Base-by-base conservation (phyloP, 106 monocot genomes). In the Dendrobium huoshanense region DNA sequence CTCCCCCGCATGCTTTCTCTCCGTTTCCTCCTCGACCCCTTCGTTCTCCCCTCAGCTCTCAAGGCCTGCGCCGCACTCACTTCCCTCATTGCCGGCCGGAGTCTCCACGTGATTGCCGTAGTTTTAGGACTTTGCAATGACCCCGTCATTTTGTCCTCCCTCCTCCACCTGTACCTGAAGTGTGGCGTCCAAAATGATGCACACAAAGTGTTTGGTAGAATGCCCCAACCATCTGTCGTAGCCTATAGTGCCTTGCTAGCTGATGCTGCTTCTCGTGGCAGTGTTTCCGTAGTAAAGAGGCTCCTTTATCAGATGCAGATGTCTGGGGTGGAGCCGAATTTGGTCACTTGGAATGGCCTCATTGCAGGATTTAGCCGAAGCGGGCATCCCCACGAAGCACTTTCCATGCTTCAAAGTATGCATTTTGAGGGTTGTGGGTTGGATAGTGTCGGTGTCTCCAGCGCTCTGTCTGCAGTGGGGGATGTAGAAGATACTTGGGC, bases 301-400 rank as follows among this genome's bases (percentile, higher is more conserved):
- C 24, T 87, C n/a, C 73, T 95, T 5, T 54, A 77, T 13, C 43
- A 20, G 70, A 95, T 92, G 95, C 72, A 67, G 51, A 29, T 37
- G 0, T 76, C 81, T 0, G 84, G 89, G 1, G 54, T 87, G 15
- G 72, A 82, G 42, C 95, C 92, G 41, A 95, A 95, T 75, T 25
- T 29, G 29, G 79, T 92, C 11, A 88, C 92, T 20, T 95, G 90
- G 91, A 95, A 95, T 31, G 95, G 95, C 2, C 27, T 92, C 22
- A 82, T 95, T 51, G 78, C 92, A 0, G 95, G 95, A 8, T 93
- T 95, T 42, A 81, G 80, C 49, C 49, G 41, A 16, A 91, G 79
- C 41, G 91, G 91, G 10, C 72, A 47, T 42, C 47, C 79, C 5
- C 55, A 24, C 18, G 85, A 95, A 20, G 41, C 89, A 0, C 78